Percentiles rank a stretch among this genome's conserved stretches.
Evolutionary conservation across 208 protist genomes (phyloP).

Genomic region (Wallacemonas sp.): DNA sequence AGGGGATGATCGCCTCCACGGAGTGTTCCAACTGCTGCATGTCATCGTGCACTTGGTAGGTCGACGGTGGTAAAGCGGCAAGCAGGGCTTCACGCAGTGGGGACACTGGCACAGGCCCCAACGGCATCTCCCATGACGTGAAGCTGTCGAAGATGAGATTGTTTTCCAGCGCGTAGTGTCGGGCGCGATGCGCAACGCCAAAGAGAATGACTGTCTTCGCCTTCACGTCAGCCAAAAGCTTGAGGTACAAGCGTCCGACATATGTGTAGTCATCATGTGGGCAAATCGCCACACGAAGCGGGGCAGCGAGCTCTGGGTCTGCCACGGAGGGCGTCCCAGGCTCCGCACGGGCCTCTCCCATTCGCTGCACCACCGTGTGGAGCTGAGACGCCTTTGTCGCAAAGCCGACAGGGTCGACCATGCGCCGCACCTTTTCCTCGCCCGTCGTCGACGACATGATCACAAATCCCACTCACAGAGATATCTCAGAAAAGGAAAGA

Average conservation of each 20-base stretch:
- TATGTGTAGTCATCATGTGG: conserved; percentile 27
- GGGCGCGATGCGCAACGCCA: conserved; percentile 18
- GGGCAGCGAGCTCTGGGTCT: no score
- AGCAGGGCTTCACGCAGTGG: conserved; percentile 13
- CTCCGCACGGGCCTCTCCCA: conserved; percentile 6
- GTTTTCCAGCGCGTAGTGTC: conserved; percentile 17
- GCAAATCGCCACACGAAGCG: conserved; percentile 21
- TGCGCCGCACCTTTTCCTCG: not conserved
- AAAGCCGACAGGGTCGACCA: conserved; percentile 22
- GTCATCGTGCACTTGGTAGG: conserved; percentile 23
- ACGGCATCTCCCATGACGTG: conserved; percentile 19
- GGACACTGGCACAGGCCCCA: conserved; percentile 13
- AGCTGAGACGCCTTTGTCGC: conserved; percentile 20
- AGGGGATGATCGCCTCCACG: conserved; percentile 27
- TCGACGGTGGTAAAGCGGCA: conserved; percentile 7
- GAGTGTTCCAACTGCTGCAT: conserved; percentile 25
- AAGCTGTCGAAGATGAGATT: conserved; percentile 22
- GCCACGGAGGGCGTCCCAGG: conserved; percentile 7
- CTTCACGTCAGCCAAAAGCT: conserved; percentile 12
- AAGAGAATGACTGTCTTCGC: conserved; percentile 25
- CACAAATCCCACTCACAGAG: no score
- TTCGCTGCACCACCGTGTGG: conserved; percentile 12
- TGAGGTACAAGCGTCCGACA: conserved; percentile 17
- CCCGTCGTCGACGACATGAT: not conserved
- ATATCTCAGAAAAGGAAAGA: no score